Percentiles rank a stretch among this genome's conserved stretches.
These are phyloP conservation scores for Aureobasidium sp. DNA, from an alignment of 2,329 filamentous ascomycete species.

Conservation along the genomic window DNA sequence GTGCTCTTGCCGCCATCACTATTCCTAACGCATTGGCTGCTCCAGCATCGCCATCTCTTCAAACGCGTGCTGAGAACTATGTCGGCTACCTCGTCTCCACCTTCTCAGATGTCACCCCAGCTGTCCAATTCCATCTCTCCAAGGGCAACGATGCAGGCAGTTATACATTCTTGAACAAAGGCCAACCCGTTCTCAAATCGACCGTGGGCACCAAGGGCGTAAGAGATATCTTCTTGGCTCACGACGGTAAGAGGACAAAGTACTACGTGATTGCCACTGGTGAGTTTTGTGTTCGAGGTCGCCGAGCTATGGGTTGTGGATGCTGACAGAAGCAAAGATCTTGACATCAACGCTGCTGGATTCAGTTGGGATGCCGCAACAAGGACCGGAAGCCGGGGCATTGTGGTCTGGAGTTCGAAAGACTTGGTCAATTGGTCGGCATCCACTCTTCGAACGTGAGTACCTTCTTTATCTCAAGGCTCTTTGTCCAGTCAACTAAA, in stretches of 20 bases:
- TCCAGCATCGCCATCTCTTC: background rate
- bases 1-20: background rate
- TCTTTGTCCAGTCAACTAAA: background rate
- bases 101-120: background rate
- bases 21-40: background rate
- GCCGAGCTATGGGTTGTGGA: background rate
- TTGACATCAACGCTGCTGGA: conserved; percentile 41
- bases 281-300: background rate
- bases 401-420: conserved; percentile 48
- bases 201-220: conserved; percentile 45
- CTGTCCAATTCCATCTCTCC: conserved; percentile 32
- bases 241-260: conserved; percentile 37
- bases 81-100: background rate
- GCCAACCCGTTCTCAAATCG: conserved; percentile 40
- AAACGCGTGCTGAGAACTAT: background rate
- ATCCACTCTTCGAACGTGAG: conserved; percentile 35
- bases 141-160: conserved; percentile 44
- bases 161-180: conserved; percentile 42
- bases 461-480: too few relatives aligned
- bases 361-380: conserved; percentile 43
- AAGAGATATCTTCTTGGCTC: conserved; percentile 43
- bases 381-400: conserved; percentile 42
- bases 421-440: conserved; percentile 43
- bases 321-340: conserved; percentile 41
- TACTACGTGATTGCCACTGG: conserved; percentile 43